phyloP scores from a whole-genome alignment of 2,329 filamentous ascomycete species.

The Clarireedia homoeocarpa region DNA sequence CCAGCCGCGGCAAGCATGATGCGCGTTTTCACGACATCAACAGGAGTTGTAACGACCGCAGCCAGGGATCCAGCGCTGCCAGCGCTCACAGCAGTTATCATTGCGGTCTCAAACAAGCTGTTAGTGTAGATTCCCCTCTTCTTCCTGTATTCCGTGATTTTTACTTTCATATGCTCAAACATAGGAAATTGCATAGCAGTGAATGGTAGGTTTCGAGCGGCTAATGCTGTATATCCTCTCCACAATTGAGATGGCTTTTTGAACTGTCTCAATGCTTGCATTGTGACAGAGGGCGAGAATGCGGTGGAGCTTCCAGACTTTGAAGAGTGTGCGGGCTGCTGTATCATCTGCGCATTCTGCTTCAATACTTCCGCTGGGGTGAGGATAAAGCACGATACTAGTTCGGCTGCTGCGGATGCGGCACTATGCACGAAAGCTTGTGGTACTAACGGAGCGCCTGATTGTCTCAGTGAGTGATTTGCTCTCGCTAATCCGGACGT shows the following conservation, averaged over 20 bases:
- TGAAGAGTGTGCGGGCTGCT: conserved; percentile 24
- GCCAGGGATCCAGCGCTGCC: conserved; percentile 67
- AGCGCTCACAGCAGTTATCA: conserved; percentile 66
- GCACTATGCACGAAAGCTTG: conserved; percentile 62
- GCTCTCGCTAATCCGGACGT: conserved; percentile 55
- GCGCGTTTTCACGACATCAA: conserved; percentile 83
- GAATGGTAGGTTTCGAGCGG: conserved; percentile 77
- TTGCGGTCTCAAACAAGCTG: conserved; percentile 54
- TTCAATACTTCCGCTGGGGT: conserved; percentile 88
- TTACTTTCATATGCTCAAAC: conserved; percentile 62
- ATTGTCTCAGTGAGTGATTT: conserved; percentile 32
- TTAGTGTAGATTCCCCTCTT: conserved; percentile 20
- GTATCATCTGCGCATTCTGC: conserved; percentile 85
- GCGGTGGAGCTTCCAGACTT: conserved; percentile 33
- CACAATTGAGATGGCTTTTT: conserved; percentile 48
- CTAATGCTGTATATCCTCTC: conserved; percentile 71
- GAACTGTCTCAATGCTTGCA: conserved; percentile 50
- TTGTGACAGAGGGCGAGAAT: conserved; percentile 40
- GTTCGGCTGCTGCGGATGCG: conserved; percentile 70
- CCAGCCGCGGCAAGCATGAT: conserved; percentile 65
- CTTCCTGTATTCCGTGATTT: conserved; percentile 40
- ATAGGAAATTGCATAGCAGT: conserved; percentile 84
- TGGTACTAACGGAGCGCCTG: conserved; percentile 61
- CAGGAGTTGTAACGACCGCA: conserved; percentile 76
- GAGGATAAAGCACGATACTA: conserved; percentile 78